These are phyloP conservation scores for Epichloe sp. DNA, from an alignment of 2,329 filamentous ascomycete species.

Conservation along the genomic window DNA sequence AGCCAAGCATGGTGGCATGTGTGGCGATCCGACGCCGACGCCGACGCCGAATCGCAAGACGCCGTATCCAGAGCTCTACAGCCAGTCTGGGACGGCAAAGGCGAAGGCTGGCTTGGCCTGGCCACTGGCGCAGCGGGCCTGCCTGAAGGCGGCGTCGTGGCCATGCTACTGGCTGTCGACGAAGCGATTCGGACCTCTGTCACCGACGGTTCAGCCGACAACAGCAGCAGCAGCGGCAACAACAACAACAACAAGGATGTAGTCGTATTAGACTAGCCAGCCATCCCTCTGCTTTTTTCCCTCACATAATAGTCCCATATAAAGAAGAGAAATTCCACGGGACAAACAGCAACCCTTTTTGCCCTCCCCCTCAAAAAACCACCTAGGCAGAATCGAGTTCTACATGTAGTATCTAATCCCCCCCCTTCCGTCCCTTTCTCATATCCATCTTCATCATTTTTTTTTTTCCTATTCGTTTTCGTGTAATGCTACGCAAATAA, in stretches of 20 bases:
- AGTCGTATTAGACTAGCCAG: conserved; percentile 8
- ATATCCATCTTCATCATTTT: background rate
- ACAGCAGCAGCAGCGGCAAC: background rate
- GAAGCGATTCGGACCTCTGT: conserved; percentile 27
- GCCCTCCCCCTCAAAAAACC: too few species aligned
- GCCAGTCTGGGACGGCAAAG: conserved; percentile 31
- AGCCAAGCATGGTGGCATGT: conserved; percentile 40
- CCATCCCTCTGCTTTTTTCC: background rate
- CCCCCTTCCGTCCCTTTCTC: background rate
- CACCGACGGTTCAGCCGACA: background rate
- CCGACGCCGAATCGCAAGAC: conserved; percentile 13
- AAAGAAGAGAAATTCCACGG: background rate
- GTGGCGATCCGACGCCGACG: conserved; percentile 19
- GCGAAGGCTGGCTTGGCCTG: conserved; percentile 35
- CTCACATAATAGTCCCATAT: background rate
- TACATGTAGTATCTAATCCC: too few species aligned
- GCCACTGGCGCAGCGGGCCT: conserved; percentile 31
- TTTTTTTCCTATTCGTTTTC: background rate
- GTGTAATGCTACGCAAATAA: background rate
- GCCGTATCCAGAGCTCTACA: conserved; percentile 27
- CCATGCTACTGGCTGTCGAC: conserved; percentile 35
- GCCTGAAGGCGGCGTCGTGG: conserved; percentile 26
- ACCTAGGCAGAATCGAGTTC: too few species aligned
- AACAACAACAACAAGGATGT: background rate
- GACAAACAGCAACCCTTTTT: too few species aligned